These are phyloP conservation scores for Leccinum olivaceopallidum DNA, from an alignment of 768 basidiomycete species.

Conservation along the genomic window DNA sequence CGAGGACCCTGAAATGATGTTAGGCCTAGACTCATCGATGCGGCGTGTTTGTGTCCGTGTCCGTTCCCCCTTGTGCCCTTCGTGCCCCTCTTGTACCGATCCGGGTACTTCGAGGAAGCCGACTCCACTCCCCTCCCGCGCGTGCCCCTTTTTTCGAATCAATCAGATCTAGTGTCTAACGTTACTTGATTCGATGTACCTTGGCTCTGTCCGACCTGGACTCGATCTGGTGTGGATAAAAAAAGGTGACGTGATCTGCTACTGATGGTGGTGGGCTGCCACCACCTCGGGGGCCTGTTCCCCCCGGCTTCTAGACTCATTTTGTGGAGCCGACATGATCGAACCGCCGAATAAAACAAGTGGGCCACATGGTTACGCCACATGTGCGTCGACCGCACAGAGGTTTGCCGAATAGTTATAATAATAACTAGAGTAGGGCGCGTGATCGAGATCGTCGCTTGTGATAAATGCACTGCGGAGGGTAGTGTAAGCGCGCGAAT, in stretches of 20 bases:
- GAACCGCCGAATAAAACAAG: background rate
- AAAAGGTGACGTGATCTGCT: background rate
- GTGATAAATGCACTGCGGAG: background rate
- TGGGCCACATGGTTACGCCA: background rate
- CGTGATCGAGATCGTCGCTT: background rate
- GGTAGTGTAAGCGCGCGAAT: too few relatives aligned
- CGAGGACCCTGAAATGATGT: background rate
- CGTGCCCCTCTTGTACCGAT: background rate
- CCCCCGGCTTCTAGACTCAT: background rate
- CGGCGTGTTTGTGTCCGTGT: too few relatives aligned
- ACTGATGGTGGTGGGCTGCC: background rate
- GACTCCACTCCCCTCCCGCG: background rate
- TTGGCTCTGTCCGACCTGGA: background rate
- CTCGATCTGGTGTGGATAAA: background rate
- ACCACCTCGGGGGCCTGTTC: background rate
- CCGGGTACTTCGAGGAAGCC: background rate
- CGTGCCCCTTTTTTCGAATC: background rate
- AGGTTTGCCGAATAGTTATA: background rate
- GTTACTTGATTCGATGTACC: background rate
- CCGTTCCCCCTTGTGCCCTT: background rate
- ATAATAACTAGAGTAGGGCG: background rate
- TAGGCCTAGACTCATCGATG: background rate
- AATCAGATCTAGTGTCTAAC: background rate
- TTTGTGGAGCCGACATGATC: background rate
- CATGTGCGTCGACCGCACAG: background rate